phyloP scores from a whole-genome alignment of 2,329 filamentous ascomycete species.

The Amylocarpus encephaloides region DNA sequence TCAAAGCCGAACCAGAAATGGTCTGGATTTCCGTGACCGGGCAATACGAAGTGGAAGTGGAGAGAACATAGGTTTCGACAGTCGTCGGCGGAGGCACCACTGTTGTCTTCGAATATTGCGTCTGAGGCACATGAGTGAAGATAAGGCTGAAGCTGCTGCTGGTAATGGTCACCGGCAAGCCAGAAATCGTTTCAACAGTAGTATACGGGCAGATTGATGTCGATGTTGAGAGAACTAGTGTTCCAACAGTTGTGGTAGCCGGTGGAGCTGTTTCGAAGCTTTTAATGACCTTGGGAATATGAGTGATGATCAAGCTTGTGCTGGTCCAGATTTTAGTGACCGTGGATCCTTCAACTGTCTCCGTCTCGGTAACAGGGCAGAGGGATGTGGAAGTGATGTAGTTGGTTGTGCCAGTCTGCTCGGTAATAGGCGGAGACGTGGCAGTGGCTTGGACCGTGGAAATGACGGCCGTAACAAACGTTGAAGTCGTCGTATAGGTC shows the following conservation, averaged over 20 bases:
- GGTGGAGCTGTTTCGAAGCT: conserved; percentile 5
- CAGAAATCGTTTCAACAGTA: conserved; percentile 38
- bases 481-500: neutral
- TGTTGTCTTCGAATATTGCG: neutral
- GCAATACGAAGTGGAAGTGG: neutral
- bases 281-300: conserved; percentile 13
- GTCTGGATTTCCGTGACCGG: conserved; percentile 32
- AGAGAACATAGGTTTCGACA: neutral
- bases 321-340: conserved; percentile 36
- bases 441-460: conserved; percentile 3
- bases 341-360: conserved; percentile 37
- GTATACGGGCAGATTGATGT: neutral
- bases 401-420: conserved; percentile 16
- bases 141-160: conserved; percentile 22
- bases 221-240: neutral
- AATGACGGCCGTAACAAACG: neutral
- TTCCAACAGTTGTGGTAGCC: neutral
- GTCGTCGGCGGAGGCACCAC: neutral
- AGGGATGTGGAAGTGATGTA: conserved; percentile 35
- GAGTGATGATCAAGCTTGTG: conserved; percentile 21
- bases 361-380: conserved; percentile 42
- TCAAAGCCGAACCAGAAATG: conserved; percentile 36
- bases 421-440: no score
- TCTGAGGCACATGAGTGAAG: conserved; percentile 14
- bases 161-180: conserved; percentile 33